Conservation (phyloP, 805 yeast genomes). For the Wickerhamomyces sydowiorum region DNA sequence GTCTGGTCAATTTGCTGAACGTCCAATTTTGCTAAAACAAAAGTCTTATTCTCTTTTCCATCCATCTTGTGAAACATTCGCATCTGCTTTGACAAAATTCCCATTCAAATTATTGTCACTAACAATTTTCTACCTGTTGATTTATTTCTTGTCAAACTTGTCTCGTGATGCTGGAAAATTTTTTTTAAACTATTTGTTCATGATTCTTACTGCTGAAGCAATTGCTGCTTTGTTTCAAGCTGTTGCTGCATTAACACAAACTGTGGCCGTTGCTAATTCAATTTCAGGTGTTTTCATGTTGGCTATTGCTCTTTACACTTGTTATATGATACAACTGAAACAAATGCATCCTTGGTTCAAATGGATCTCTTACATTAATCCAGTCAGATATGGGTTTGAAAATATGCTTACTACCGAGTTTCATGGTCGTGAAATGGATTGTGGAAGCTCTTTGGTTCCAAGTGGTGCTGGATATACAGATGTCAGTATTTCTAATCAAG, state of each 20-base stretch:
- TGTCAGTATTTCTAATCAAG: constrained; percentile 31
- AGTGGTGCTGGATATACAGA: constrained; percentile 47
- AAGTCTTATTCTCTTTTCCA: constrained; percentile 65
- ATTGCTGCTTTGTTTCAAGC: constrained; percentile 49
- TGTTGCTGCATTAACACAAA: constrained; percentile 44
- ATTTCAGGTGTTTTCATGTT: constrained; percentile 51
- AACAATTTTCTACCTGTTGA: constrained; percentile 38
- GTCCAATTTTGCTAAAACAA: constrained; percentile 66
- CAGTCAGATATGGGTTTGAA: constrained; percentile 56
- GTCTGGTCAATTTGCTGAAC: constrained; percentile 38
- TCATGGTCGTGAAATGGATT: constrained; percentile 46
- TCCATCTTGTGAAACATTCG: constrained; percentile 69
- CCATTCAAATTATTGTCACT: constrained; percentile 51
- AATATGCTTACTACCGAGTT: constrained; percentile 63
- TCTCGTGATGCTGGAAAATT: constrained; percentile 46
- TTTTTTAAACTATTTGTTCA: constrained; percentile 44
- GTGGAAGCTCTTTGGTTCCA: constrained; percentile 50
- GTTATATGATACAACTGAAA: constrained; percentile 55
- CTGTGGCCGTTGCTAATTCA: constrained; percentile 51
- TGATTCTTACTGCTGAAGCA: constrained; percentile 36
- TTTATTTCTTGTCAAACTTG: constrained; percentile 54
- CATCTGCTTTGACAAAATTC: constrained; percentile 52
- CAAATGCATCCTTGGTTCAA: constrained; percentile 68
- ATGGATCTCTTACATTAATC: constrained; percentile 57
- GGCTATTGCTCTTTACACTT: constrained; percentile 50